Base-by-base conservation (phyloP, 2,329 filamentous ascomycete species). In the Teratosphaeria pseudoeucalypti region DNA sequence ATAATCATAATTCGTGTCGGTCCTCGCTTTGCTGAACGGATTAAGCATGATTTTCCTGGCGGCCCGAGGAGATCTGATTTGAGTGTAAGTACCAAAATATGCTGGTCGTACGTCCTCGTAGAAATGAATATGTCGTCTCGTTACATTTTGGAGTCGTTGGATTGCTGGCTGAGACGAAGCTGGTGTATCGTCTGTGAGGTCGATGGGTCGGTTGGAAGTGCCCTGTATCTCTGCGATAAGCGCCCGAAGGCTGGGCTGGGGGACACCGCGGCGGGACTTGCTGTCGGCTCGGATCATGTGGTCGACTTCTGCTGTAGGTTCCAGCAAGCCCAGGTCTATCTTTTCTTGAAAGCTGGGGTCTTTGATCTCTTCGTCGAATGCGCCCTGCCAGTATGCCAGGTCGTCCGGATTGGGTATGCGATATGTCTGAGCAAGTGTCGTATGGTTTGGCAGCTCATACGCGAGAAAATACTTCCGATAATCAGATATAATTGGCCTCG, bases 381-480 rank as follows among this genome's bases (percentile, higher is more conserved):
- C 61, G 7, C 62, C 64, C 58, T 69, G 68, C 57, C 63, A 64
- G 32, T 60, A 59, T 23, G 67, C 67, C 47, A 62, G 61, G 19
- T 69, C 62, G 14, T 66, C 63, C 14, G 57, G 60, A 32, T 64
- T 43, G 4, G 56, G 60, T 11, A 65, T 59, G 52, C 26, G 78
- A 72, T 10, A 80, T 78, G 55, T 79, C 65, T 81, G 79, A 0
- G 91, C 90, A 57, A 96, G 66, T n/a, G 75, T 82, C 1, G 90
- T 88, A 67, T 90, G 82, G 2, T 85, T 80, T 60, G 90, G 87
- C 54, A 94, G 70, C 63, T 88, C 92, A 72, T 96, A 97, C 0
- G 89, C 85, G 34, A 90, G 82, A 68, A 97, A 97, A 39, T 81
- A 77, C 65, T 84, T 85, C 19, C 88, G 65, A 61, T 77, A 76